Evolutionary conservation across 2,329 filamentous ascomycete genomes (phyloP), one percentile per base, ranked within the genome.

Genomic region (Penicillium sp.): DNA sequence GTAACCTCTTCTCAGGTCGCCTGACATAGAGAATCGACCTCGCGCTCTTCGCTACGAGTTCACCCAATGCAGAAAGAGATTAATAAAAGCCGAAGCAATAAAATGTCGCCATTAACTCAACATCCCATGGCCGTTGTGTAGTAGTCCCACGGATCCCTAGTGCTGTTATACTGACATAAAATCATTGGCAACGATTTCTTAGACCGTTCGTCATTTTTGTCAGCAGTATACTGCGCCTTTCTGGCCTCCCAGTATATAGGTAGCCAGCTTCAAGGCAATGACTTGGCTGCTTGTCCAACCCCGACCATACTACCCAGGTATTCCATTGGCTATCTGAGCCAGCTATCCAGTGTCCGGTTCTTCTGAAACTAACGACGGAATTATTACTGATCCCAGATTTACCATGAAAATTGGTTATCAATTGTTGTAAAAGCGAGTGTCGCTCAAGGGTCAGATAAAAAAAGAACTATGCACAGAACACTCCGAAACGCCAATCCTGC

Each of bases 201-300:
- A 29, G 61, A 57, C 67, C 68, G 70, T 50, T 63, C 57, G 4
- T 62, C 60, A 40, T 30, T 18, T 23, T 53, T 56, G 41, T 48
- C 43, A 43, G 45, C 48, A 45, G 61, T 66, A 45, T 52, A 67
- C 30, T 62, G 61, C 39, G 66, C 66, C 49, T 71, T 70, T 42
- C 64, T 57, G 35, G 61, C 52, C 56, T 70, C 68, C 68, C 69
- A 72, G 55, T 72, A 71, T 16, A 44, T 61, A 44, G 68, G 67
- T 38, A 68, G 50, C 68, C 66, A 71, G 23, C 62, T 66, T 9
- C n/a, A n/a, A n/a, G 23, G 23, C 23, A 23, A 23, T 23, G 5
- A 5, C 23, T 23, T 23, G 23, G 23, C 23, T 23, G 23, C 23
- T 23, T 23, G 23, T 23, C n/a, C n/a, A n/a, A n/a, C n/a, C n/a